Percentiles rank a stretch among this genome's conserved stretches.
These are phyloP conservation scores for Borovskyia barvae DNA, from an alignment of 208 protist species.

Conservation along the genomic window DNA sequence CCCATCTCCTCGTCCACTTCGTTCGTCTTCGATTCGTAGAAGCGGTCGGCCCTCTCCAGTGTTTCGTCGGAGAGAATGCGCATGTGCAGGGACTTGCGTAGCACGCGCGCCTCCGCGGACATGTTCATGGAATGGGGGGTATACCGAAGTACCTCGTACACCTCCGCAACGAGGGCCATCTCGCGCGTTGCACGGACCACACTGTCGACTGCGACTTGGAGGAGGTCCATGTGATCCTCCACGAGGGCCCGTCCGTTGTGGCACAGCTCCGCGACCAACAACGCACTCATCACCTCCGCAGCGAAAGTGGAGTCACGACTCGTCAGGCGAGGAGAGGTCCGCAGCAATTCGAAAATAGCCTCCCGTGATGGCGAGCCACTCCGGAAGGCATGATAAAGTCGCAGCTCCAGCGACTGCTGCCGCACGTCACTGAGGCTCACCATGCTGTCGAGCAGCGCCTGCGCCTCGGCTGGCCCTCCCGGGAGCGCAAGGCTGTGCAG, in stretches of 20 bases:
- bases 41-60: slow-evolving; percentile 14
- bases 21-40: slow-evolving; percentile 12
- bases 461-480: slow-evolving; percentile 17
- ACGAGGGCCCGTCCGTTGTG: slow-evolving; percentile 30
- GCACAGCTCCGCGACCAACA: slow-evolving; percentile 66
- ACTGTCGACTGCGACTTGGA: slow-evolving; percentile 64
- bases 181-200: slow-evolving; percentile 37
- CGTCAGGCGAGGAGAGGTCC: slow-evolving; percentile 31
- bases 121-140: slow-evolving; percentile 9
- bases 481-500: slow-evolving; percentile 22
- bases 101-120: slow-evolving; percentile 29
- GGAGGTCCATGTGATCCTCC: slow-evolving; percentile 56
- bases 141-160: slow-evolving; percentile 42
- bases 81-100: slow-evolving; percentile 34
- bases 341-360: slow-evolving; percentile 51
- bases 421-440: slow-evolving; percentile 48
- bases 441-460: slow-evolving; percentile 11
- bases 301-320: slow-evolving; percentile 42
- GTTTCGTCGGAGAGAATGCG: slow-evolving; percentile 67
- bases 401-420: slow-evolving; percentile 44
- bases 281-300: slow-evolving; percentile 63
- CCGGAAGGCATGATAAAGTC: slow-evolving; percentile 51
- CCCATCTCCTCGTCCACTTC: slow-evolving; percentile 12
- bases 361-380: slow-evolving; percentile 34
- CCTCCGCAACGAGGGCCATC: slow-evolving; percentile 51